Conservation (phyloP, 352 stramenopile species). For the Peronospora belbahrii region DNA sequence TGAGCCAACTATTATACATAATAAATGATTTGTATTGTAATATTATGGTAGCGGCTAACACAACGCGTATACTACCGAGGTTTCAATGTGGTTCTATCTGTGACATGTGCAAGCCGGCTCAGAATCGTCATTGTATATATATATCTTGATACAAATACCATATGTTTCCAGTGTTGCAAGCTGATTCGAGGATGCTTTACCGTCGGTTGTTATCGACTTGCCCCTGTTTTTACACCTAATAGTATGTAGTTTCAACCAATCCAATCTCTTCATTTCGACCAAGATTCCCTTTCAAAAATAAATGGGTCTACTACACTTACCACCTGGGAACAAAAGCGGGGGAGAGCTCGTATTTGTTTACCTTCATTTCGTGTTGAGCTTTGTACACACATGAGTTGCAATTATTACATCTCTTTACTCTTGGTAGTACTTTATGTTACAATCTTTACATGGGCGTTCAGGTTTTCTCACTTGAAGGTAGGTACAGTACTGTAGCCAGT, state of each 20-base stretch:
- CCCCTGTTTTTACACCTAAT: constrained; percentile 2
- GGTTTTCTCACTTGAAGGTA: constrained; percentile 17
- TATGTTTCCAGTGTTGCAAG: neutral
- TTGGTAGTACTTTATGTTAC: constrained; percentile 13
- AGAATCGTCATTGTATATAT: neutral
- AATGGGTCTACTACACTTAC: too few relatives aligned
- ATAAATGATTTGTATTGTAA: neutral
- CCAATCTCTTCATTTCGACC: neutral
- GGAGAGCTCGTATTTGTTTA: too few relatives aligned
- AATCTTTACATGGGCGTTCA: constrained; percentile 5
- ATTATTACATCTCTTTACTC: neutral
- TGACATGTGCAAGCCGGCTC: constrained; percentile 10
- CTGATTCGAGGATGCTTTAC: constrained; percentile 3
- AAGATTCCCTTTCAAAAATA: neutral
- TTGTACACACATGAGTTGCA: constrained; percentile 5
- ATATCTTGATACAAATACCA: too few relatives aligned
- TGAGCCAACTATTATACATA: too few relatives aligned
- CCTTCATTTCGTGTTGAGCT: constrained; percentile 1
- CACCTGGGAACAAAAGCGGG: too few relatives aligned
- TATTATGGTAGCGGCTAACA: too few relatives aligned
- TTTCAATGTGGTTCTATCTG: constrained; percentile 11
- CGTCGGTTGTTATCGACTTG: constrained; percentile 9
- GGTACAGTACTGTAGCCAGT: too few relatives aligned
- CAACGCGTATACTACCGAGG: too few relatives aligned
- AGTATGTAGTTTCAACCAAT: neutral